Percentiles rank a stretch among this genome's conserved stretches.
Evolutionary conservation across 169 alveolate species (phyloP).

Genomic region (Plasmodium falciparum): DNA sequence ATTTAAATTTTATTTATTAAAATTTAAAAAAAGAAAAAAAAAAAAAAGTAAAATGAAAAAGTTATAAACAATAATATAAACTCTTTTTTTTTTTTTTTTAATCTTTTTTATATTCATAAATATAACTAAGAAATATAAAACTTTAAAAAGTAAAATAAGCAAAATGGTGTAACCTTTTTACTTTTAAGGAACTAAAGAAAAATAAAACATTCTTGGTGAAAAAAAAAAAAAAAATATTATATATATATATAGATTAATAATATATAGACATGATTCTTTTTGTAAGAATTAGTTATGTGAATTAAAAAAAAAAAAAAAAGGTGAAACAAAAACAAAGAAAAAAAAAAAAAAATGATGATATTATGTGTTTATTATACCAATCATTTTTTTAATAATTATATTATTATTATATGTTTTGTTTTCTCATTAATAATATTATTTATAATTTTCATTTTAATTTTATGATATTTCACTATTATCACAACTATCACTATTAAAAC

Average conservation of each 20-base stretch:
- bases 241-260: too few relatives aligned
- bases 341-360: background rate
- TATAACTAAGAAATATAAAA: constrained; percentile 1
- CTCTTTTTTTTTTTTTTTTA: constrained; percentile 36
- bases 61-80: constrained; percentile 13
- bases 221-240: too few relatives aligned
- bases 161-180: constrained; percentile 9
- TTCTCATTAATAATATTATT: background rate
- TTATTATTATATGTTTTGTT: too few relatives aligned
- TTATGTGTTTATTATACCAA: background rate
- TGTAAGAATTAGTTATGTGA: too few relatives aligned
- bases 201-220: too few relatives aligned
- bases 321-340: too few relatives aligned
- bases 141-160: constrained; percentile 31
- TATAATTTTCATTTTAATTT: too few relatives aligned
- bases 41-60: constrained; percentile 1
- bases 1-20: constrained; percentile 48
- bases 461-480: constrained; percentile 37
- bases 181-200: background rate
- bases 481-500: constrained; percentile 26
- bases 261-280: too few relatives aligned
- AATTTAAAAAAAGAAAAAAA: constrained; percentile 24
- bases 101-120: background rate
- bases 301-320: too few relatives aligned
- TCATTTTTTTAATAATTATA: too few relatives aligned